Percentiles rank a stretch among this genome's conserved stretches.
These are phyloP conservation scores for Cyclanthera cordifolia DNA, from an alignment of 306 rosid species.

Conservation along the genomic window DNA sequence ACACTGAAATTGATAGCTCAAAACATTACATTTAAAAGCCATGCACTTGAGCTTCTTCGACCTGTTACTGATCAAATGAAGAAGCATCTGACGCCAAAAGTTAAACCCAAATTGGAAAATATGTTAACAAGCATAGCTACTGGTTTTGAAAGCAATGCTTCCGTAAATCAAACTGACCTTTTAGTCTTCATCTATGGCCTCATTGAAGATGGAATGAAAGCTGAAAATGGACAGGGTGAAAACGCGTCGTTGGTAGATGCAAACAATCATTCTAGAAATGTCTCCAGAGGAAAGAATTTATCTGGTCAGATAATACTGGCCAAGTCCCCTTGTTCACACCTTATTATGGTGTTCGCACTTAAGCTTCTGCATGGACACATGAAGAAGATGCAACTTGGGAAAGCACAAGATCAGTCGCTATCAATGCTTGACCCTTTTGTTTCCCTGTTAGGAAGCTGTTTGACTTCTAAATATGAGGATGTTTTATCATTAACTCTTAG, in stretches of 20 bases:
- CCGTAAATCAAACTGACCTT: conserved; percentile 63
- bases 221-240: conserved; percentile 38
- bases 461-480: conserved; percentile 78
- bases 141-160: conserved; percentile 75
- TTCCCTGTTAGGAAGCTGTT: conserved; percentile 41
- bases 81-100: conserved; percentile 51
- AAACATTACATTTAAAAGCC: conserved; percentile 56
- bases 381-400: conserved; percentile 43
- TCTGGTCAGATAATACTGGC: conserved; percentile 29
- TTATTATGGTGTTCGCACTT: conserved; percentile 70
- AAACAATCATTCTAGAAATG: conserved; percentile 17
- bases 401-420: conserved; percentile 29
- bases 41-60: conserved; percentile 51
- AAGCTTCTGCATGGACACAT: conserved; percentile 53
- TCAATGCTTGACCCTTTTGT: conserved; percentile 76
- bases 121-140: conserved; percentile 66
- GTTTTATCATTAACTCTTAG: conserved; percentile 61
- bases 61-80: conserved; percentile 57
- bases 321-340: conserved; percentile 56
- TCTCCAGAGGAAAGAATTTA: conserved; percentile 28
- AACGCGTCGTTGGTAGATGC: conserved; percentile 20
- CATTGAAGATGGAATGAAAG: conserved; percentile 60
- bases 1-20: conserved; percentile 71
- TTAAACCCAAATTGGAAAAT: conserved; percentile 60
- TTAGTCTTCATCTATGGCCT: conserved; percentile 56